Conservation (phyloP, 75 land plant species). For the Sequoiadendron giganteum region DNA sequence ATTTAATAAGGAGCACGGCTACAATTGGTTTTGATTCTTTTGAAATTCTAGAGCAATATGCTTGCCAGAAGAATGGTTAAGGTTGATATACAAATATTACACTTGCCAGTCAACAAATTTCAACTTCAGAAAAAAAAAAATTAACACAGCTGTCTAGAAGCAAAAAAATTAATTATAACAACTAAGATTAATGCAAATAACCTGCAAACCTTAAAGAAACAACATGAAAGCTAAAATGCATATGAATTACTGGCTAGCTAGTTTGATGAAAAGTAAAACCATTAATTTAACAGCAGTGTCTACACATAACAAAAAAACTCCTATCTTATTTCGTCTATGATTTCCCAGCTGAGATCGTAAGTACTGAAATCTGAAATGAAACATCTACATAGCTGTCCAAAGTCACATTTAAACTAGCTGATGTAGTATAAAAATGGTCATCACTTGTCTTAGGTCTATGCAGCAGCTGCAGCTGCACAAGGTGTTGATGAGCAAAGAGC, state of each 20-base stretch:
- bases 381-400: not conserved
- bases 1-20: not conserved
- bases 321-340: not conserved
- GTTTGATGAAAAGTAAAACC: no score
- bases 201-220: not conserved
- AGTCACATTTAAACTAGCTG: not conserved
- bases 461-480: not conserved
- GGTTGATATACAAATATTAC: not conserved
- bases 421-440: not conserved
- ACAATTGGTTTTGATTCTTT: no score
- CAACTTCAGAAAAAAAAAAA: no score
- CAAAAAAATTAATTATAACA: no score
- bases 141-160: not conserved
- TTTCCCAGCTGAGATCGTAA: not conserved
- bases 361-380: not conserved
- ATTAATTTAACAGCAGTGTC: no score
- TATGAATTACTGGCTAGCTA: no score
- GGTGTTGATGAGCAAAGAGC: not conserved
- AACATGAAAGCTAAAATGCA: not conserved
- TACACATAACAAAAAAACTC: not conserved
- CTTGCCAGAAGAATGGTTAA: not conserved
- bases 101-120: not conserved
- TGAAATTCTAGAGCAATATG: not conserved
- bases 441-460: not conserved
- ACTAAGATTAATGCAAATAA: not conserved